Evolutionary conservation across 108 stramenopile genomes (phyloP).

Genomic region (Seminavis robusta): DNA sequence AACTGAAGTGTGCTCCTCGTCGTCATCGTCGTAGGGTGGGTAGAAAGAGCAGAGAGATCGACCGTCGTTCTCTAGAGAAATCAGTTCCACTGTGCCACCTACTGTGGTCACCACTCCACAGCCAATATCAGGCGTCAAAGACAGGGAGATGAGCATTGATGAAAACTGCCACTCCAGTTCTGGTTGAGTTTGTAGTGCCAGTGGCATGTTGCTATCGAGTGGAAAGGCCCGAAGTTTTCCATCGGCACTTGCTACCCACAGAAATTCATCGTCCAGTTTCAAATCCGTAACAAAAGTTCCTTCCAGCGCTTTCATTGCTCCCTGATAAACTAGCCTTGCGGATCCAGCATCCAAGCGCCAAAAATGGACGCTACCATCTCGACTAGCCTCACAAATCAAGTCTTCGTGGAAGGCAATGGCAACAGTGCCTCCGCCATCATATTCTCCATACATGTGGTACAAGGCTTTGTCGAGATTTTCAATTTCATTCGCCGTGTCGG

Average conservation of each 20-base stretch:
- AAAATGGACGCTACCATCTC: constrained; percentile 14
- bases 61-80: constrained; percentile 20
- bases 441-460: constrained; percentile 13
- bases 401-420: constrained; percentile 13
- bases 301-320: constrained; percentile 12
- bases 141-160: constrained; percentile 5
- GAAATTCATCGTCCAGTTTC: constrained; percentile 21
- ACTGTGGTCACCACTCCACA: constrained; percentile 15
- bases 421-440: constrained; percentile 28
- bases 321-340: constrained; percentile 17
- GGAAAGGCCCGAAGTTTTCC: constrained; percentile 15
- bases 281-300: constrained; percentile 9
- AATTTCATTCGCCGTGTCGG: neutral
- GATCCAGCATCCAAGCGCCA: constrained; percentile 12
- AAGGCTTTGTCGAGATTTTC: constrained; percentile 8
- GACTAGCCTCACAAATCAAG: constrained; percentile 13
- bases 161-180: constrained; percentile 7
- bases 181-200: constrained; percentile 16
- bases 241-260: constrained; percentile 24
- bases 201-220: constrained; percentile 5
- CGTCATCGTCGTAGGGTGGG: constrained; percentile 9
- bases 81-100: constrained; percentile 16
- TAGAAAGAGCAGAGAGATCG: neutral
- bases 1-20: constrained; percentile 1
- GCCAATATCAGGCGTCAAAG: constrained; percentile 6